Base-by-base conservation (phyloP, 768 basidiomycete species). In the Leucogyrophana mollusca region DNA sequence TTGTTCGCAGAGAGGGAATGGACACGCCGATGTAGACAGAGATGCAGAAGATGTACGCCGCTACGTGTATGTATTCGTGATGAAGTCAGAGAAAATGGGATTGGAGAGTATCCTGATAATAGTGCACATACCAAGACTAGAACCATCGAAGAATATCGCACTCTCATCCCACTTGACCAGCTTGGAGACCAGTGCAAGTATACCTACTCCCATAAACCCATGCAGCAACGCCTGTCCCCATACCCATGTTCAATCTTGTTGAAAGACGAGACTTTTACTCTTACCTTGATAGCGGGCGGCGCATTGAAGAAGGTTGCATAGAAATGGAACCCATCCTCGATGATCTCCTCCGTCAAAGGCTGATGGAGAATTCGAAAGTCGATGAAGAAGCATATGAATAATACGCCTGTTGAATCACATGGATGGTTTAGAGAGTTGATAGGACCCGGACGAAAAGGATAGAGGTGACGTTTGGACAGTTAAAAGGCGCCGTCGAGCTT, bases 91-190 rank as follows among this genome's bases (percentile, higher is more conserved):
- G 34, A 65, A 55, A 23, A 43, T 4, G 18, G 13, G 16, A 24
- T 34, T 30, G 13, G 18, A 47, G 27, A 9, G 4, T 17, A n/a
- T 13, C 3, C 23, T 73, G 4, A 30, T 46, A 34, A n/a, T 13
- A 13, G 24, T 11, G 16, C n/a, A 73, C 81, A 56, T 54, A 94
- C 94, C 90, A 49, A 95, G 67, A 54, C 82, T 84, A 18, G 86
- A 84, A 17, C 94, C 94, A 65, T 97, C 94, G 64, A 97, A 97
- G 73, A 90, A 94, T 70, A 94, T 78, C 7, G 94, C 94, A 55
- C 88, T 91, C 58, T 96, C 94, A 59, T 85, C 83, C 91, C 93
- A 96, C 51, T 74, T 79, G 65, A 88, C 76, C 47, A 96, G 72
- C 65, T 96, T 97, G 38, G 79, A 76, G 9, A 93, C 55, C 41